Base-by-base conservation (phyloP, 2,329 filamentous ascomycete species). In the Fusarium hostae region DNA sequence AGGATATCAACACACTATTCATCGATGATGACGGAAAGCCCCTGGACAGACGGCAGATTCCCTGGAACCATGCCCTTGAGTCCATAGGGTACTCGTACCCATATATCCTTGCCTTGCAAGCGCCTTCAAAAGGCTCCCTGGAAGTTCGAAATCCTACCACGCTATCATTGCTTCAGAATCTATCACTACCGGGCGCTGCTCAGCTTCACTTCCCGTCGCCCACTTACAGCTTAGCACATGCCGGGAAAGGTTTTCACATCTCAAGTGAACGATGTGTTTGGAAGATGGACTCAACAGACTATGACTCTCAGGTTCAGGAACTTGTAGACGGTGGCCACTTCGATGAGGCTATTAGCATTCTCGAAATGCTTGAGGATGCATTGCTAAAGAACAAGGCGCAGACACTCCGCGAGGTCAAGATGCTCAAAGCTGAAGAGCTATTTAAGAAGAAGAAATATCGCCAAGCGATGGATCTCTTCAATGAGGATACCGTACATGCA, bases 21-120 rank as follows among this genome's bases (percentile, higher is more conserved):
- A 92, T 97, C 72, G 92, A 96, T 63, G 89, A 92, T 15, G 87
- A 94, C 34, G 96, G 95, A 8, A 95, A 94, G 73, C 88, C 94
- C 0, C 79, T 97, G 37, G 92, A 95, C 47, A 94, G 93, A 81
- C 87, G 92, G 60, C 95, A 98, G 79, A 91, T 99, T n/a, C 94
- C 94, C 3, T 99, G 96, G 96, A 89, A 91, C 44, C 86, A 89
- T 37, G 94, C 95, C 2, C 97, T 96, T 3, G 95, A 98, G 76
- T 92, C 92, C 61, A 91, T 99, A 65, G 96, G 95, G 26, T 99
- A 98, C 80, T 98, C 95, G 26, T 99, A 99, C 79, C 96, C 96
- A 0, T 99, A 98, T 79, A 91, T 99, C 60, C 85, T 99, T 52
- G 93, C 94, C 13, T 84, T 99, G 18, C 94, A 97, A 78, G 86